These are phyloP conservation scores for Saturnispora dispora DNA, from an alignment of 805 yeast genomes.

Conservation along the genomic window DNA sequence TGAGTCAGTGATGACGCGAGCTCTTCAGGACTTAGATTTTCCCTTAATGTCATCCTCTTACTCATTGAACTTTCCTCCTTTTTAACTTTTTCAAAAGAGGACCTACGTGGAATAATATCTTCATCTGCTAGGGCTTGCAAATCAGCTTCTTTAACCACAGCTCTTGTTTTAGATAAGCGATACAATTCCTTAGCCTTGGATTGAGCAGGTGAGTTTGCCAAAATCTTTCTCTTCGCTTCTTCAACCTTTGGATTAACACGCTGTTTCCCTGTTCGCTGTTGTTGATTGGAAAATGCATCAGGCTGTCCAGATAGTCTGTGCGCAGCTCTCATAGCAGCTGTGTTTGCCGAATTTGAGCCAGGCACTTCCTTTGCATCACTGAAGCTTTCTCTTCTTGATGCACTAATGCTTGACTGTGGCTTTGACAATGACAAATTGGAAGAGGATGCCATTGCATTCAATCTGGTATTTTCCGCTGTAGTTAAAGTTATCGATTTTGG, in stretches of 20 bases:
- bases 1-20: neutral
- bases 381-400: neutral
- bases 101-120: conserved; percentile 25
- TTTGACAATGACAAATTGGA: neutral
- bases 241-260: conserved; percentile 12
- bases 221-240: conserved; percentile 12
- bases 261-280: conserved; percentile 6
- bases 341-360: conserved; percentile 3
- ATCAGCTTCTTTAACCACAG: conserved; percentile 9
- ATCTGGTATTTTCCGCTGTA: conserved; percentile 71
- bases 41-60: conserved; percentile 23
- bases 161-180: conserved; percentile 35
- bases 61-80: conserved; percentile 22
- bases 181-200: conserved; percentile 45
- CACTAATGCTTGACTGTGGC: neutral
- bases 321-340: conserved; percentile 29
- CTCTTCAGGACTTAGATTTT: conserved; percentile 6
- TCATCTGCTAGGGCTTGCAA: conserved; percentile 9
- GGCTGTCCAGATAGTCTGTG: conserved; percentile 17
- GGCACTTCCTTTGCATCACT: neutral
- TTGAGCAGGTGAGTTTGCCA: conserved; percentile 18
- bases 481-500: conserved; percentile 59
- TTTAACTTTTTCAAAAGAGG: conserved; percentile 48
- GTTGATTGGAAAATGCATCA: neutral
- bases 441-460: conserved; percentile 51